Percentiles rank a stretch among this genome's conserved stretches.
phyloP scores from a whole-genome alignment of 352 stramenopile species.

The Globisporangium paroecandrum region DNA sequence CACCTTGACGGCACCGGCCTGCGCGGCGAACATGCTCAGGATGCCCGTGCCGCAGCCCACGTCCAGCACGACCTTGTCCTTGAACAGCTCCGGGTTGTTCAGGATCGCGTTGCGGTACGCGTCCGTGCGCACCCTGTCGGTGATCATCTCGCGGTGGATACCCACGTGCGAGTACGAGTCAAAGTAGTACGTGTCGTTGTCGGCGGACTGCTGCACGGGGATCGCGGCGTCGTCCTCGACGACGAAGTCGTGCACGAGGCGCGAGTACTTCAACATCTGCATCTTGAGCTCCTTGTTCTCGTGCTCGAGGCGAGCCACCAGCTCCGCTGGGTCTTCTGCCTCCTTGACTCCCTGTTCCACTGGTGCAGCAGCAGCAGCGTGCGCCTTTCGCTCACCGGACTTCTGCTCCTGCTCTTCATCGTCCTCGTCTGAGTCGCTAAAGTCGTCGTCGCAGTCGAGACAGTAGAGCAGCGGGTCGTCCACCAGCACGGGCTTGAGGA shows the following conservation, averaged over 20 bases:
- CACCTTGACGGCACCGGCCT: conserved; percentile 88
- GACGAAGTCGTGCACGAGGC: conserved; percentile 67
- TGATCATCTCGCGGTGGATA: conserved; percentile 97
- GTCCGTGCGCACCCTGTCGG: conserved; percentile 89
- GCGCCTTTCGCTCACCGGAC: conserved; percentile 26
- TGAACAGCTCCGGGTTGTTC: conserved; percentile 96
- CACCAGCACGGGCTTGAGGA: conserved; percentile 68
- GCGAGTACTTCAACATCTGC: conserved; percentile 71
- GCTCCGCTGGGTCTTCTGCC: conserved; percentile 15
- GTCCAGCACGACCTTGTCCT: conserved; percentile 96
- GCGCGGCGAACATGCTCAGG: conserved; percentile 96
- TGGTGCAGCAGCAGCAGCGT: not conserved
- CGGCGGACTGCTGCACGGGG: conserved; percentile 31
- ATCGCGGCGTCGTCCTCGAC: conserved; percentile 44
- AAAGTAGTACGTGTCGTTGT: conserved; percentile 96
- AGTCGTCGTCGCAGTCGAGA: conserved; percentile 61
- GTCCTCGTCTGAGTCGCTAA: conserved; percentile 43
- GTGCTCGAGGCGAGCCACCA: conserved; percentile 43
- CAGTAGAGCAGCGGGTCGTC: conserved; percentile 84
- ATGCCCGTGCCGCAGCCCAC: conserved; percentile 98
- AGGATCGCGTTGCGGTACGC: conserved; percentile 98
- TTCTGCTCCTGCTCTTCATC: conserved; percentile 25
- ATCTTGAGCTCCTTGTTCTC: conserved; percentile 77
- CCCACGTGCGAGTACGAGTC: conserved; percentile 98
- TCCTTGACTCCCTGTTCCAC: not conserved